Conservation (phyloP, 805 yeast genomes). For the Candida coquimbonensis region DNA sequence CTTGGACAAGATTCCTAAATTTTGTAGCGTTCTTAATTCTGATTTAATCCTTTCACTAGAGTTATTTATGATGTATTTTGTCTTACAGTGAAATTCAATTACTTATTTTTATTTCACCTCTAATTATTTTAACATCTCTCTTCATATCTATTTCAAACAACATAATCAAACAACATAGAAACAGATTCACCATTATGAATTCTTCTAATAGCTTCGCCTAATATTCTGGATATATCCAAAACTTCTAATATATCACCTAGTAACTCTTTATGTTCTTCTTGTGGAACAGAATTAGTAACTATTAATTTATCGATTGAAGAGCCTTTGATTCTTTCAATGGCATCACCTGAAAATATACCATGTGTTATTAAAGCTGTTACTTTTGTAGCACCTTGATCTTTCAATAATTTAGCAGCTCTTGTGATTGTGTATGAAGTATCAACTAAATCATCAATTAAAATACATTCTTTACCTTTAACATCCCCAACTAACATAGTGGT, state of each 20-base stretch:
- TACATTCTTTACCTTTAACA: constrained; percentile 77
- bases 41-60: too few species aligned
- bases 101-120: too few species aligned
- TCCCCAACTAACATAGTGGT: constrained; percentile 97
- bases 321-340: constrained; percentile 59
- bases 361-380: constrained; percentile 89
- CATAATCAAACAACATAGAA: constrained; percentile 87
- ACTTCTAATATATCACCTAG: constrained; percentile 66
- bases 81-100: too few species aligned
- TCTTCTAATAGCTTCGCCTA: constrained; percentile 93
- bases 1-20: too few species aligned
- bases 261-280: constrained; percentile 44
- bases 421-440: constrained; percentile 92
- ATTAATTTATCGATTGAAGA: constrained; percentile 77
- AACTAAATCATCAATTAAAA: constrained; percentile 87
- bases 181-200: constrained; percentile 97
- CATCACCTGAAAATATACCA: constrained; percentile 90
- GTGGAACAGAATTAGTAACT: constrained; percentile 91
- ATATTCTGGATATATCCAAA: constrained; percentile 78
- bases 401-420: constrained; percentile 84
- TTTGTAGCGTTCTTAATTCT: too few species aligned
- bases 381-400: constrained; percentile 85
- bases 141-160: background rate
- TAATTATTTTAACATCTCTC: too few species aligned
- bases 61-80: too few species aligned